A percentile compares a stretch with the other conserved stretches of the same genome.
Conservation (phyloP, 768 basidiomycete species). For the Vishniacozyma victoriae region DNA sequence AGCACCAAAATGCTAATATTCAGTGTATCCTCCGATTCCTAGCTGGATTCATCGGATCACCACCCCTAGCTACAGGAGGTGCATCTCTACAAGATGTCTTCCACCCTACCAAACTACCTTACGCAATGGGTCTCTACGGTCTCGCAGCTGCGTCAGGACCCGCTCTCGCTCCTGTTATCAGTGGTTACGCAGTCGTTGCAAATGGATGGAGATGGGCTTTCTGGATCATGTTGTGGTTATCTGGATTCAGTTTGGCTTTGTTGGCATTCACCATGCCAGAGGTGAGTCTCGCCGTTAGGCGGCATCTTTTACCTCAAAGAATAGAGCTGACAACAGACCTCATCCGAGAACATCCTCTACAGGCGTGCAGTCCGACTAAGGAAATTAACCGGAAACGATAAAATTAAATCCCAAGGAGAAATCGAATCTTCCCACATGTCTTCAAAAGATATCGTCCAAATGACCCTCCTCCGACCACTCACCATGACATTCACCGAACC, state of each 20-base stretch:
- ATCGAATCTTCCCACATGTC: constrained; percentile 29
- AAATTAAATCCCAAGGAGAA: constrained; percentile 40
- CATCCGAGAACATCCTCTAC: constrained; percentile 44
- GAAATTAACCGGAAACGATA: constrained; percentile 45
- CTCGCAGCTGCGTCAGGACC: constrained; percentile 39
- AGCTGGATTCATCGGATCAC: constrained; percentile 47
- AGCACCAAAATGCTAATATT: neutral
- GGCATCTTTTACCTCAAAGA: neutral
- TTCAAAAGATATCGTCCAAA: constrained; percentile 15
- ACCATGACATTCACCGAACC: constrained; percentile 27
- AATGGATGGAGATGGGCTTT: constrained; percentile 48
- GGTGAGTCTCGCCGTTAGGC: constrained; percentile 5
- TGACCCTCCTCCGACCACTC: constrained; percentile 37
- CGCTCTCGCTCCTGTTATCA: constrained; percentile 40
- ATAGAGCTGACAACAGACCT: constrained; percentile 26
- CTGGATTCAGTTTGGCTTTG: constrained; percentile 32
- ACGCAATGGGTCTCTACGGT: constrained; percentile 43
- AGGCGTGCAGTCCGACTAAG: constrained; percentile 47
- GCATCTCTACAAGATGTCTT: constrained; percentile 45
- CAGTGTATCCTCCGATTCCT: constrained; percentile 39
- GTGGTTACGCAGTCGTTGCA: constrained; percentile 43
- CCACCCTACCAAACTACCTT: constrained; percentile 26
- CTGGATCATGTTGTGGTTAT: constrained; percentile 46
- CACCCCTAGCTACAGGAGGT: constrained; percentile 46
- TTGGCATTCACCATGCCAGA: constrained; percentile 46